Base-by-base conservation (phyloP, 1,284 basidiomycete species). In the Cutaneotrichosporon curvatum region DNA sequence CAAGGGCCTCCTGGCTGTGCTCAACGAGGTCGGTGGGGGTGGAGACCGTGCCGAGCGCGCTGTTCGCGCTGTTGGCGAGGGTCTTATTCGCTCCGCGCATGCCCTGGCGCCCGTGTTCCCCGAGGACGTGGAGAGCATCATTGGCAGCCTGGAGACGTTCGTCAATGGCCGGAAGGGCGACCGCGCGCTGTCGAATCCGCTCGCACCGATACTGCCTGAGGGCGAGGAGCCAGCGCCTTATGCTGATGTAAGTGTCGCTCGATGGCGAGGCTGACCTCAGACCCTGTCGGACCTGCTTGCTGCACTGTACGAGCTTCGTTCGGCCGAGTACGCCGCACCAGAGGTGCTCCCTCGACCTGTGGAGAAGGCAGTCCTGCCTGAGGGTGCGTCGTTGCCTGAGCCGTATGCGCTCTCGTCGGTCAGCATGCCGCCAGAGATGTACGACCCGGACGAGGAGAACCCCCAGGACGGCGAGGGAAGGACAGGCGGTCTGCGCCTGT, bases 11-110 rank as follows among this genome's bases (percentile, higher is more conserved):
- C 81, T 83, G 3, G 78, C 82, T 0, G 90, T 94, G 3, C 73
- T 95, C 21, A 86, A 90, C 56, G 90, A 94, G 65, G 87, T 92
- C 54, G 87, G 85, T 38, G 87, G 89, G 2, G 88, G 88, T 5
- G 83, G 87, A 53, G 82, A 83, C 25, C 79, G 91, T 16, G 87
- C 86, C 0, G 86, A 90, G 65, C 79, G 82, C 39, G 88, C 87
- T 0, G 85, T 85, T 2, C 71, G 89, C 18, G 90, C 87, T 68
- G 88, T 90, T 16, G 84, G 82, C 7, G 89, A 95, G 65, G 88
- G 87, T 9, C 74, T 95, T 4, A 80, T 91, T 67, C 82, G 88
- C 57, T 63, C 63, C 20, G 65, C 65, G 15, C 48, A 56, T 22
- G 50, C 51, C 4, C 51, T 73, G 20, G 50, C 58, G 20, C 60